Evolutionary conservation across 1,284 basidiomycete genomes (phyloP).

Genomic region (Cryptococcus amylolentus): DNA sequence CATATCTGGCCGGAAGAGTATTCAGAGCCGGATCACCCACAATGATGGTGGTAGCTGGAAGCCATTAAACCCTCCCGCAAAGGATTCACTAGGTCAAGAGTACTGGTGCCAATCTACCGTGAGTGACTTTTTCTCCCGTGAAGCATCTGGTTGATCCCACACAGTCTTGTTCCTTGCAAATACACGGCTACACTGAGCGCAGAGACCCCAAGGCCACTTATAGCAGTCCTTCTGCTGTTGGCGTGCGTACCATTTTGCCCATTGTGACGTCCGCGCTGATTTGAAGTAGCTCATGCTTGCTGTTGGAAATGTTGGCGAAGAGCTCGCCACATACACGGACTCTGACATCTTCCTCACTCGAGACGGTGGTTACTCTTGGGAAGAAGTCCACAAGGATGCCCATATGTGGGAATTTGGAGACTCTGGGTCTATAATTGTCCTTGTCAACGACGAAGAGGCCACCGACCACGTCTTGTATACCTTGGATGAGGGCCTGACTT

Average conservation of each 20-base stretch:
- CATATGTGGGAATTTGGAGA: slow-evolving; percentile 98
- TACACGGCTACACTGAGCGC: slow-evolving; percentile 95
- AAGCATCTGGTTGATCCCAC: not conserved
- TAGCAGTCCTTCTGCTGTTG: slow-evolving; percentile 85
- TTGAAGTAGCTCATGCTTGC: slow-evolving; percentile 69
- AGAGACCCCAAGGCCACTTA: slow-evolving; percentile 85
- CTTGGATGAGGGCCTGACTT: slow-evolving; percentile 78
- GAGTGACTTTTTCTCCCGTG: not conserved
- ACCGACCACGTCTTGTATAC: slow-evolving; percentile 87
- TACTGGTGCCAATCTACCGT: slow-evolving; percentile 75
- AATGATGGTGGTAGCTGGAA: slow-evolving; percentile 96
- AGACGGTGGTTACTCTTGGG: slow-evolving; percentile 96
- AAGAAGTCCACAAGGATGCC: slow-evolving; percentile 97
- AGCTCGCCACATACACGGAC: slow-evolving; percentile 74
- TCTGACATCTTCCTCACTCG: slow-evolving; percentile 95
- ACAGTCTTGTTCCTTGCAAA: slow-evolving; percentile 77
- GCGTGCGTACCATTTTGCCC: slow-evolving; percentile 41
- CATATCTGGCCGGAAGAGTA: slow-evolving; percentile 67
- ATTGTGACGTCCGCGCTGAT: slow-evolving; percentile 3
- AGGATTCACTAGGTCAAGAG: slow-evolving; percentile 70
- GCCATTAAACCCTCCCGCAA: slow-evolving; percentile 66
- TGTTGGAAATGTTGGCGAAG: slow-evolving; percentile 92
- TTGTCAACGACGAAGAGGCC: slow-evolving; percentile 91
- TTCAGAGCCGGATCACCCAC: slow-evolving; percentile 88
- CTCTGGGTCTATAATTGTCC: slow-evolving; percentile 86